Evolutionary conservation across 495 filamentous ascomycete species (phyloP), one percentile per base, ranked within the genome.

Genomic region (Amphirosellinia nigrospora): DNA sequence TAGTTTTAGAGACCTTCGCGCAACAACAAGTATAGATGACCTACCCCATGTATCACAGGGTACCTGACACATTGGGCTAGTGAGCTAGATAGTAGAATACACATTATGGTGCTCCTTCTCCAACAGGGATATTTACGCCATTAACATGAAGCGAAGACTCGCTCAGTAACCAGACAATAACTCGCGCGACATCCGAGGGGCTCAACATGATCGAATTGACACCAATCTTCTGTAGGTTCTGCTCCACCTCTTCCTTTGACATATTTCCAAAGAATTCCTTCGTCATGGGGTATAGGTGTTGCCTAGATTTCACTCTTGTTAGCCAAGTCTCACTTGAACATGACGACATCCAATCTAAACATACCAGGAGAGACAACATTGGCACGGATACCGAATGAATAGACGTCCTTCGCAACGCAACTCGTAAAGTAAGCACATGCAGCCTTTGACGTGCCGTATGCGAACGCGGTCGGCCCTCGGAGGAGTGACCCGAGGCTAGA

Each of bases 391-490:
- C 52, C 52, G 52, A 55, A 55, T 32, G 52, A 32, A 13, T 32
- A 8, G 15, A 55, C 15, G 52, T 55, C 52, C 8, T 55, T 55
- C 13, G 52, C 52, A 8, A 55, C 52, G 32, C 52, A 55, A 19
- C 26, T 32, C 23, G 52, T 55, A 16, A 55, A 55, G 28, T 55
- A 15, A 32, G 52, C 52, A 32, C 52, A 55, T 55, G 52, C 52
- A 4, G 52, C 52, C 6, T 55, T 55, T 1, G 52, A 55, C 19
- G 52, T 15, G 28, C 52, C 52, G 52, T 55, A 55, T 32, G 52
- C 52, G 52, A 55, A 55, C 28, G 52, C 52, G 15, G 52, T 55
- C 26, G 52, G 52, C 52, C 52, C 52, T 32, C 28, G 52, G 52
- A 55, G 11, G 15, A 55, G 52, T 55, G 52, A 55, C 32, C 11